phyloP scores from a whole-genome alignment of 345 rosid genomes.

The Lepidium sativum region DNA sequence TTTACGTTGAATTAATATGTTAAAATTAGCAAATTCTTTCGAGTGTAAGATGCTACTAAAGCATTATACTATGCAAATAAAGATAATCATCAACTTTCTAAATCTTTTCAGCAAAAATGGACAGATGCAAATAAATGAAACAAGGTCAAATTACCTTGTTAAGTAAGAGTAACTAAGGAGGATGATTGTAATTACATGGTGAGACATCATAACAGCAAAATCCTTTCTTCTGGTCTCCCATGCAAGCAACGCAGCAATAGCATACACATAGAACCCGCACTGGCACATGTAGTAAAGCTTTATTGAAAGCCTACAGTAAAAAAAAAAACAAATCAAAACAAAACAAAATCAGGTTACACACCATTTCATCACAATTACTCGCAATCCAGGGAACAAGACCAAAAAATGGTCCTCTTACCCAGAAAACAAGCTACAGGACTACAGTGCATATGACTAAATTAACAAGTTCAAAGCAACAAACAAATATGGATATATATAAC shows the following conservation, averaged over 20 bases:
- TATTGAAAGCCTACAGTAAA: constrained; percentile 45
- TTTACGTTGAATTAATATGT: not conserved
- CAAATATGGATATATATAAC: not conserved
- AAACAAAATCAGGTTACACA: not conserved
- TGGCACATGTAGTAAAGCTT: constrained; percentile 84
- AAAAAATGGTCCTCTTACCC: not conserved
- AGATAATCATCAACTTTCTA: not conserved
- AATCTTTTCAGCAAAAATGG: not conserved
- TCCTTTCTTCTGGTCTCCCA: constrained; percentile 99
- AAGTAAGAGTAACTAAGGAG: constrained; percentile 73
- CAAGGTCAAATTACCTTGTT: constrained; percentile 42
- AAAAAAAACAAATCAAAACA: not conserved
- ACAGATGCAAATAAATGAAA: not conserved
- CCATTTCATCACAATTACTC: not conserved
- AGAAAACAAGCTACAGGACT: not conserved
- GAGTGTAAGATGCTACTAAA: not conserved
- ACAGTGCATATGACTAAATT: not conserved
- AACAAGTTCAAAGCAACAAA: not conserved
- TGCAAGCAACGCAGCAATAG: constrained; percentile 71
- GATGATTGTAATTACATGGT: constrained; percentile 81
- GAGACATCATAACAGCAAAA: constrained; percentile 97
- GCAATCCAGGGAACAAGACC: not conserved
- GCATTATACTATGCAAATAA: not conserved
- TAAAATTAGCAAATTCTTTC: not conserved
- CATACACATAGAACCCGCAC: constrained; percentile 80